Percentiles rank a stretch among this genome's conserved stretches.
These are phyloP conservation scores for Ascochyta rabiei DNA, from an alignment of 2,329 filamentous ascomycete species.

Conservation along the genomic window DNA sequence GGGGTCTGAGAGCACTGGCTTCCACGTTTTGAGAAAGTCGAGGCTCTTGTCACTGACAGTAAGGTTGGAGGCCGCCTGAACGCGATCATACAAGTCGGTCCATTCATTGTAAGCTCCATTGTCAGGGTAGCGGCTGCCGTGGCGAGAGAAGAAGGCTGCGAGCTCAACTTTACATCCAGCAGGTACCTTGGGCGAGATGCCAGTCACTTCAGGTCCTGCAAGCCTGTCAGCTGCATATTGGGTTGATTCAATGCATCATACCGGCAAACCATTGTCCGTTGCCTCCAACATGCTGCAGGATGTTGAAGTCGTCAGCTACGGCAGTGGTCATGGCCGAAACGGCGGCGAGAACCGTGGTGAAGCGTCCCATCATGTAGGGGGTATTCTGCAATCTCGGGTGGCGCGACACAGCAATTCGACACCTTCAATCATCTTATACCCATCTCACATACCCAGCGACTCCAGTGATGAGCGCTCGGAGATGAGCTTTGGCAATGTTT, in stretches of 20 bases:
- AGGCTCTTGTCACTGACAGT: slow-evolving; percentile 58
- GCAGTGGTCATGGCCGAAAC: slow-evolving; percentile 18
- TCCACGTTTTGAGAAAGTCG: slow-evolving; percentile 64
- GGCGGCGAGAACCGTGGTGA: slow-evolving; percentile 25
- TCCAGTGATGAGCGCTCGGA: slow-evolving; percentile 20
- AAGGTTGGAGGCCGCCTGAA: slow-evolving; percentile 59
- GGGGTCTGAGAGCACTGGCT: slow-evolving; percentile 62
- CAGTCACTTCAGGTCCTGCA: slow-evolving; percentile 62
- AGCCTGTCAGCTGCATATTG: background rate
- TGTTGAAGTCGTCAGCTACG: slow-evolving; percentile 36
- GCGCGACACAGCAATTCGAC: background rate
- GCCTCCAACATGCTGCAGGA: slow-evolving; percentile 47
- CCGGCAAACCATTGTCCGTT: slow-evolving; percentile 50
- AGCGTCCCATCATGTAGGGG: slow-evolving; percentile 21
- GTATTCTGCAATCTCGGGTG: background rate
- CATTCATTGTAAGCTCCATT: slow-evolving; percentile 65
- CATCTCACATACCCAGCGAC: slow-evolving; percentile 1
- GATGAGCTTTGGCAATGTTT: slow-evolving; percentile 31
- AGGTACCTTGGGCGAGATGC: slow-evolving; percentile 61
- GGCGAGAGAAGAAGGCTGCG: slow-evolving; percentile 64
- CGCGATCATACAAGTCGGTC: slow-evolving; percentile 53
- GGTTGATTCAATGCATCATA: background rate
- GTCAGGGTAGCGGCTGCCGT: slow-evolving; percentile 69
- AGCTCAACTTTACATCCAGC: slow-evolving; percentile 65
- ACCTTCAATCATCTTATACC: background rate